These are phyloP conservation scores for Eimeria sp. DNA, from an alignment of 169 alveolate genomes.

Conservation along the genomic window DNA sequence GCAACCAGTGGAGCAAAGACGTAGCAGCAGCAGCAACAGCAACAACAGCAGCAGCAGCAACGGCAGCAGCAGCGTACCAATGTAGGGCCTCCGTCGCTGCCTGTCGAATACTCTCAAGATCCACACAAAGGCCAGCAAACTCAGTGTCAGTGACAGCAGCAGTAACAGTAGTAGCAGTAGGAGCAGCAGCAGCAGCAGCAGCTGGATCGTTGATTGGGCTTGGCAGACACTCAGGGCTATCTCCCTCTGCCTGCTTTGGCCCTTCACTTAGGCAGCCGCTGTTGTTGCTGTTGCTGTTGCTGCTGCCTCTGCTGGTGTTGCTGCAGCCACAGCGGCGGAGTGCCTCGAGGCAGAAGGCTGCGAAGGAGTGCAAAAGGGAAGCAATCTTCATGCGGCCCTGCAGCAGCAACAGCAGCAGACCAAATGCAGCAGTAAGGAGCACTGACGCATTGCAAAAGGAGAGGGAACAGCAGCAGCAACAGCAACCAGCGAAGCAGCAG, in stretches of 20 bases:
- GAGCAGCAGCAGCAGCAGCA: slow-evolving; percentile 26
- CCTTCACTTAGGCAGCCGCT: background rate
- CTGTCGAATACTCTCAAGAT: slow-evolving; percentile 26
- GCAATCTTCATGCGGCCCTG: slow-evolving; percentile 68
- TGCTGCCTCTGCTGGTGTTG: slow-evolving; percentile 35
- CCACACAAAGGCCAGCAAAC: slow-evolving; percentile 4
- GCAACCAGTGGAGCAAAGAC: background rate
- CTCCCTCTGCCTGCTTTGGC: background rate
- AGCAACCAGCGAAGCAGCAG: slow-evolving; percentile 38
- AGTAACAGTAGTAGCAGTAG: slow-evolving; percentile 28
- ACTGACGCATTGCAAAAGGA: background rate
- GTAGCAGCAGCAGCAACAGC: slow-evolving; percentile 53
- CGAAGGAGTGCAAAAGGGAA: slow-evolving; percentile 59
- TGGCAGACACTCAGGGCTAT: background rate
- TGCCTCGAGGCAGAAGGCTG: slow-evolving; percentile 43
- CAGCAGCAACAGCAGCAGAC: slow-evolving; percentile 41
- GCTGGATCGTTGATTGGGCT: background rate
- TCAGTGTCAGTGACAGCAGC: background rate
- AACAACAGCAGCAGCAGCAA: slow-evolving; percentile 33
- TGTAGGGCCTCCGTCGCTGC: slow-evolving; percentile 15
- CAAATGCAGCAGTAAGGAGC: slow-evolving; percentile 14
- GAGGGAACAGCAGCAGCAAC: background rate
- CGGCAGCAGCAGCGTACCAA: background rate
- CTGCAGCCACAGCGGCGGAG: background rate
- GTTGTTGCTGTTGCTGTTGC: slow-evolving; percentile 14